Evolutionary conservation across 257 asterid species (phyloP).

Genomic region (Galeopsis tetrahit): DNA sequence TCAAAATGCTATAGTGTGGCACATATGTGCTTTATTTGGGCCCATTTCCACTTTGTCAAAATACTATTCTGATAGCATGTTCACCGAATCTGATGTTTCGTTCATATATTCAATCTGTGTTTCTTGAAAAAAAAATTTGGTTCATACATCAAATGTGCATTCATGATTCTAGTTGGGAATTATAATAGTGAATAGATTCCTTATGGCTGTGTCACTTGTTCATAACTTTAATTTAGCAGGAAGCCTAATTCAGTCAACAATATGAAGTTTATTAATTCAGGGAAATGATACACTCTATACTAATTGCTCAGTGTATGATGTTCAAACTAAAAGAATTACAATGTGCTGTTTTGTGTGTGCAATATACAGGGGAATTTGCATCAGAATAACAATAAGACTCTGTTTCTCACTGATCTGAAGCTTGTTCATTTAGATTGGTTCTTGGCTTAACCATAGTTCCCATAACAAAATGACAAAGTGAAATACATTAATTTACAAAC

Average conservation of each 20-base stretch:
- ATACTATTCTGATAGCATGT: background rate
- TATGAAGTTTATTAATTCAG: constrained; percentile 12
- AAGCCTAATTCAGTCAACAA: background rate
- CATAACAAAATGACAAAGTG: background rate
- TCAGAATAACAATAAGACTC: background rate
- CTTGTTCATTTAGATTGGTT: background rate
- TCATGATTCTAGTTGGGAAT: background rate
- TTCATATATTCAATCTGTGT: background rate
- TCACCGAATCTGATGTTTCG: background rate
- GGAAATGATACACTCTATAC: constrained; percentile 2
- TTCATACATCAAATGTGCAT: background rate
- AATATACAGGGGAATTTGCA: too few relatives aligned
- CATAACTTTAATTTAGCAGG: background rate
- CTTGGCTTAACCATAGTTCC: background rate
- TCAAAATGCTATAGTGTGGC: background rate
- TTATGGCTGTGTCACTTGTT: constrained; percentile 5
- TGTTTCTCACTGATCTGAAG: constrained; percentile 10
- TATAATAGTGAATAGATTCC: background rate
- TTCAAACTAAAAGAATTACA: background rate
- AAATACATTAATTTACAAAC: background rate
- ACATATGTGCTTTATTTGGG: too few relatives aligned
- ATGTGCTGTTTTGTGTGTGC: background rate
- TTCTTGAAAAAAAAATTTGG: background rate
- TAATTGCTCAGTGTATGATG: background rate
- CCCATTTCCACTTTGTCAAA: background rate